Base-by-base conservation (phyloP, 2,329 filamentous ascomycete species). In the Mariannaea elegans region DNA sequence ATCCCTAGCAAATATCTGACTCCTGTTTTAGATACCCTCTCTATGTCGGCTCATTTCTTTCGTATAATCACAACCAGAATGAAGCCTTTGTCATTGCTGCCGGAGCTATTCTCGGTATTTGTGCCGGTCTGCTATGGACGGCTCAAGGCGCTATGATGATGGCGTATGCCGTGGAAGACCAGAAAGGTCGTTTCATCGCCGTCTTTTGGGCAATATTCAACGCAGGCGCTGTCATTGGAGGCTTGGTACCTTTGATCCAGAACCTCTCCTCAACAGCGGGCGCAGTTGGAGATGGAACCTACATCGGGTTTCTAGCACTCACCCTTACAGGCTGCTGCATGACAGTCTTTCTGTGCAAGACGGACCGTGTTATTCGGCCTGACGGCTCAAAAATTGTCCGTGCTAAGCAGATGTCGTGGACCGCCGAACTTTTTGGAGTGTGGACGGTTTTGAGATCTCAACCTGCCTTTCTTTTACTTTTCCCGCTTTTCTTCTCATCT, bases 191-290 rank as follows among this genome's bases (percentile, higher is more conserved):
- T 9, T 46, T 36, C 9, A 38, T 54, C 13, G 31, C 27, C n/a
- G 36, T 46, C 6, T 54, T 46, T 7, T 38, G 41, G 41, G 41
- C 31, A 2, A 54, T 54, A 7, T 54, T 46, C 41, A 54, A 54
- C 8, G 29, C 21, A 7, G 50, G 50, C 1, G 50, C 39, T 4
- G 31, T 54, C 1, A 38, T 46, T 13, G 41, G 50, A 7, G 41
- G 31, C 5, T 12, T 46, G 7, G 21, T 54, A 10, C 39, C 50
- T 18, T 19, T 54, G 21, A 46, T 46, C 12, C 39, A 38, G 31
- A 38, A 52, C 29, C 14, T 19, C 6, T 14, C 36, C 5, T 41
- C 27, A 7, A 52, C 16, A 6, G 36, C 16, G 4, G 21, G 10
- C 31, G n/a, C 39, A 7, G 50, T 46, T 2, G 50, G 41, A 2